phyloP scores from a whole-genome alignment of 768 basidiomycete genomes.

The Coprinopsis marcescibilis region DNA sequence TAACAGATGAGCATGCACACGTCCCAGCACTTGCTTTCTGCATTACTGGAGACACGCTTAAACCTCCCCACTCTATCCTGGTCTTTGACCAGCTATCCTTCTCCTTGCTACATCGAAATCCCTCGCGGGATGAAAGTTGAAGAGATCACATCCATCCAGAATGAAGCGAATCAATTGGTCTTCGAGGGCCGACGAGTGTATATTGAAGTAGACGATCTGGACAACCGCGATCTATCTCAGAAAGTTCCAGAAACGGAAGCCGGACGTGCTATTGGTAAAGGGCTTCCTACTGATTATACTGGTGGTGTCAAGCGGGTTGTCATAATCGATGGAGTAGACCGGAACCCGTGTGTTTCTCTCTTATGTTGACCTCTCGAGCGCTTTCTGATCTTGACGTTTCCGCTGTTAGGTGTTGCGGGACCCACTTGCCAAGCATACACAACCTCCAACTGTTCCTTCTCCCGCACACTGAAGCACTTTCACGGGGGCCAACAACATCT shows the following conservation, averaged over 20 bases:
- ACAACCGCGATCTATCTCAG: slow-evolving; percentile 27
- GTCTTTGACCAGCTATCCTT: slow-evolving; percentile 67
- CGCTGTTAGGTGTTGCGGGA: slow-evolving; percentile 65
- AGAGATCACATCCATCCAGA: slow-evolving; percentile 58
- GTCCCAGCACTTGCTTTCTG: slow-evolving; percentile 77
- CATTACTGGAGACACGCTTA: slow-evolving; percentile 62
- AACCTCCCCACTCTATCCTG: slow-evolving; percentile 71
- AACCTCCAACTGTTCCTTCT: slow-evolving; percentile 68
- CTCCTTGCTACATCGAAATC: slow-evolving; percentile 73
- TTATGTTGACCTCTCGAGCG: not conserved
- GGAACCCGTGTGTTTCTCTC: slow-evolving; percentile 55
- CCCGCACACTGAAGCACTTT: slow-evolving; percentile 61
- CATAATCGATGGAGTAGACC: slow-evolving; percentile 76
- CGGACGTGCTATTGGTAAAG: slow-evolving; percentile 50
- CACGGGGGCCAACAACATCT: slow-evolving; percentile 55
- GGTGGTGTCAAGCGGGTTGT: slow-evolving; percentile 76
- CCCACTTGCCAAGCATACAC: slow-evolving; percentile 75
- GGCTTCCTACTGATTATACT: slow-evolving; percentile 66
- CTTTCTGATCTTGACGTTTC: not conserved
- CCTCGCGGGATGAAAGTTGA: slow-evolving; percentile 58
- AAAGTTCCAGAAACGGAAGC: slow-evolving; percentile 30
- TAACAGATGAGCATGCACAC: slow-evolving; percentile 79
- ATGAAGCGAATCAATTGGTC: slow-evolving; percentile 59
- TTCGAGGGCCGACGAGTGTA: slow-evolving; percentile 63
- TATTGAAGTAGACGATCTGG: slow-evolving; percentile 71